Conservation (phyloP, 495 filamentous ascomycete genomes). For the Bombardia bombarda region DNA sequence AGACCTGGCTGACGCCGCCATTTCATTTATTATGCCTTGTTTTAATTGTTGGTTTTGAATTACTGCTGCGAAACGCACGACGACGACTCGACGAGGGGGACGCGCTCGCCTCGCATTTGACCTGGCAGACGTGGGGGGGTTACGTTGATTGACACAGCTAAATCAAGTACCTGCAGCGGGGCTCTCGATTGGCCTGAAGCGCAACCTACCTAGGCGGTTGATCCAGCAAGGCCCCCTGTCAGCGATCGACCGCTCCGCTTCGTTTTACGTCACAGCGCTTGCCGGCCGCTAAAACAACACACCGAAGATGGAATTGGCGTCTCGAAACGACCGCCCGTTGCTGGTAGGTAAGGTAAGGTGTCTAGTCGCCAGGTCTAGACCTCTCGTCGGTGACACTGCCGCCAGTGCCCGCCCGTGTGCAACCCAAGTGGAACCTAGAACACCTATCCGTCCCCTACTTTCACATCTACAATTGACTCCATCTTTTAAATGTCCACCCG, state of each 20-base stretch:
- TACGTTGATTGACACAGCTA: not conserved
- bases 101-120: not conserved
- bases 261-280: conserved; percentile 6
- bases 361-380: too few relatives aligned
- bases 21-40: conserved; percentile 7
- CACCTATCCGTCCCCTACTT: too few relatives aligned
- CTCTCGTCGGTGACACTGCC: too few relatives aligned
- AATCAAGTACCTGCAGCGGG: too few relatives aligned
- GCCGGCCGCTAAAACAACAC: conserved; percentile 2
- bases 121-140: not conserved
- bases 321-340: too few relatives aligned
- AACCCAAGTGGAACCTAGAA: too few relatives aligned
- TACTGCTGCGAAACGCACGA: not conserved
- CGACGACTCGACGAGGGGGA: conserved; percentile 1
- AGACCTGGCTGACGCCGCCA: conserved; percentile 18
- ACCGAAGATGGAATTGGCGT: too few relatives aligned
- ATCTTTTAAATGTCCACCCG: too few relatives aligned
- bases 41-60: not conserved
- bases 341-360: too few relatives aligned
- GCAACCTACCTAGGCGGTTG: conserved; percentile 11
- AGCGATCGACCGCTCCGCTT: not conserved
- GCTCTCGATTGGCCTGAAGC: too few relatives aligned
- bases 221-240: not conserved
- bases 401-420: too few relatives aligned
- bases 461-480: too few relatives aligned